Percentiles rank a stretch among this genome's conserved stretches.
phyloP scores from a whole-genome alignment of 768 basidiomycete species.

The Phylloporus arenicola region DNA sequence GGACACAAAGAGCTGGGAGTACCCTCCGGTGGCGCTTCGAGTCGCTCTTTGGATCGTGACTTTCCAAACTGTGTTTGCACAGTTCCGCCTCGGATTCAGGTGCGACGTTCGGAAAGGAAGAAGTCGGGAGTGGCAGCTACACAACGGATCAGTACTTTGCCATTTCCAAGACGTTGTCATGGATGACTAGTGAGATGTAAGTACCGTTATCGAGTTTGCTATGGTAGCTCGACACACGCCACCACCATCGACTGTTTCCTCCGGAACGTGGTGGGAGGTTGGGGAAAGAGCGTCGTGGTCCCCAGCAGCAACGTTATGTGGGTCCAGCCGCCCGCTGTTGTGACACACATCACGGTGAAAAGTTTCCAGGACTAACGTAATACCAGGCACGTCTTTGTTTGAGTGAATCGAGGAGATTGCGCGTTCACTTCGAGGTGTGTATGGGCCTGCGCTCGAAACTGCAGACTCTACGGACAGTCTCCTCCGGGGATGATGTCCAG shows the following conservation, averaged over 20 bases:
- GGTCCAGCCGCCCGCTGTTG: slow-evolving; percentile 5
- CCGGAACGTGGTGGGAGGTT: slow-evolving; percentile 10
- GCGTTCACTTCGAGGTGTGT: slow-evolving; percentile 20
- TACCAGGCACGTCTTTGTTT: slow-evolving; percentile 17
- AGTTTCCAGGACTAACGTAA: slow-evolving; percentile 26
- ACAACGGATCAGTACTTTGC: slow-evolving; percentile 17
- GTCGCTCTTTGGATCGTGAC: slow-evolving; percentile 10
- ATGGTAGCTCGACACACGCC: slow-evolving; percentile 22
- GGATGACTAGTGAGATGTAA: slow-evolving; percentile 16
- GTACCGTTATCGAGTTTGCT: slow-evolving; percentile 29
- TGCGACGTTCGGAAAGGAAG: slow-evolving; percentile 15
- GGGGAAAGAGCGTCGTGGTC: not conserved
- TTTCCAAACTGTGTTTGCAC: slow-evolving; percentile 10
- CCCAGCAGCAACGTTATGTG: slow-evolving; percentile 9
- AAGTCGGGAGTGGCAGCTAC: slow-evolving; percentile 20
- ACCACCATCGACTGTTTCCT: slow-evolving; percentile 12
- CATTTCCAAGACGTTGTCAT: slow-evolving; percentile 11
- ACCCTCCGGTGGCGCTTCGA: slow-evolving; percentile 14
- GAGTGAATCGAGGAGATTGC: slow-evolving; percentile 4
- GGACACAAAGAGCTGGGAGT: slow-evolving; percentile 21
- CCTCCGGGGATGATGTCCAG: slow-evolving; percentile 5
- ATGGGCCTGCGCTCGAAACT: slow-evolving; percentile 15
- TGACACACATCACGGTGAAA: slow-evolving; percentile 21
- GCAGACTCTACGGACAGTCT: slow-evolving; percentile 21
- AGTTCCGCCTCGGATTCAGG: slow-evolving; percentile 5